Percentiles rank a stretch among this genome's conserved stretches.
These are phyloP conservation scores for Letharia lupina DNA, from an alignment of 495 filamentous ascomycete genomes.

Conservation along the genomic window DNA sequence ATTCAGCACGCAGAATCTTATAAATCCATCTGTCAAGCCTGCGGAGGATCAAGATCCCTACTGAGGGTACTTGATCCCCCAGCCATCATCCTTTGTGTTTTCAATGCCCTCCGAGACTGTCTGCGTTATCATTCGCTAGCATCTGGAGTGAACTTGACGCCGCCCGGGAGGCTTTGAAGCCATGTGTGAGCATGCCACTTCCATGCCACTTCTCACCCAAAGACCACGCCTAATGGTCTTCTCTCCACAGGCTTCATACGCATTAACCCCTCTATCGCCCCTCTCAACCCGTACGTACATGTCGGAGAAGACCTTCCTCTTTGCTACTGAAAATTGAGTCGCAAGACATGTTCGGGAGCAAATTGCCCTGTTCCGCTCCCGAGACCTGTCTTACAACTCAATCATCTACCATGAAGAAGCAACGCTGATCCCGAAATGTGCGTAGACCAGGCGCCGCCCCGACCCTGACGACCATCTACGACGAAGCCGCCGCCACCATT, in stretches of 20 bases:
- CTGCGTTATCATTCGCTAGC: not conserved
- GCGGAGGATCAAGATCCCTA: not conserved
- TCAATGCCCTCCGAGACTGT: not conserved
- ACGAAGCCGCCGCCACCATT: conserved; percentile 2
- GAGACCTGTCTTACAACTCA: no score
- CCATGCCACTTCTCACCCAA: not conserved
- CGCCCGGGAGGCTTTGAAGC: not conserved
- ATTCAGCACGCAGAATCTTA: not conserved
- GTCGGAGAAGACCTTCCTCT: no score
- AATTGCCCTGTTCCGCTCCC: no score
- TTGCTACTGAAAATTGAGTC: no score
- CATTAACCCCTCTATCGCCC: conserved; percentile 20
- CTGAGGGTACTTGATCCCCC: not conserved
- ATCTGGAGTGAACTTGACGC: not conserved
- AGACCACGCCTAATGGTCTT: not conserved
- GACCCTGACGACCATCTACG: conserved; percentile 20
- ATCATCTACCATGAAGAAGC: no score
- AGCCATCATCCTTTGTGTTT: not conserved
- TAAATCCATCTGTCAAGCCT: not conserved
- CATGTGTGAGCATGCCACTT: not conserved
- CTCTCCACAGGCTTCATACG: conserved; percentile 19
- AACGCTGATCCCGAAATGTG: no score
- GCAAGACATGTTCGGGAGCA: no score
- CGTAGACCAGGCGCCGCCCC: conserved; percentile 20
- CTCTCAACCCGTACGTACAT: conserved; percentile 10